Evolutionary conservation across 495 filamentous ascomycete species (phyloP).

Genomic region (Xylaria curta): DNA sequence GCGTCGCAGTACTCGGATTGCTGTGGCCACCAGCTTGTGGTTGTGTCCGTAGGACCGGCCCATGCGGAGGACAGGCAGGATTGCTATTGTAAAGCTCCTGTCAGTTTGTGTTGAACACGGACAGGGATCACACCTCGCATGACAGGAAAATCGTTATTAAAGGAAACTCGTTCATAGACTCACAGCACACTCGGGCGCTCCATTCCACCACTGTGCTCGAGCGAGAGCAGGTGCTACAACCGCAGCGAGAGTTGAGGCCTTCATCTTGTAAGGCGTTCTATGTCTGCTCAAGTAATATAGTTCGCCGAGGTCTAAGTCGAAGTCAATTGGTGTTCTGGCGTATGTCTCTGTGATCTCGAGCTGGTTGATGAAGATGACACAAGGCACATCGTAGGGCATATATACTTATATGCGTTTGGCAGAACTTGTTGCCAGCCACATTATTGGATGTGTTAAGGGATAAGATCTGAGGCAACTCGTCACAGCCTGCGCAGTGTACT

Average conservation of each 20-base stretch:
- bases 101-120: not conserved
- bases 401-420: not conserved
- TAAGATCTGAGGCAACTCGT: not conserved
- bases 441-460: not conserved
- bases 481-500: constrained; percentile 16
- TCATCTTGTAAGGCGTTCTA: constrained; percentile 29
- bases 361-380: not conserved
- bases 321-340: not conserved
- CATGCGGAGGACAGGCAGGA: constrained; percentile 52
- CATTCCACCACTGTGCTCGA: constrained; percentile 48
- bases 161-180: constrained; percentile 28
- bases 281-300: not conserved
- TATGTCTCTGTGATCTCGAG: not conserved
- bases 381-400: not conserved
- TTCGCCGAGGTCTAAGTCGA: not conserved
- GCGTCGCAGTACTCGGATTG: constrained; percentile 53
- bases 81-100: constrained; percentile 37
- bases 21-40: constrained; percentile 46
- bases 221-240: constrained; percentile 29
- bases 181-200: constrained; percentile 53
- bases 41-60: constrained; percentile 35
- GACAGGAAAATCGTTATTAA: not conserved
- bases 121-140: not conserved
- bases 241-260: constrained; percentile 30
- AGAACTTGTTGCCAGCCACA: not conserved